Evolutionary conservation across 768 basidiomycete species (phyloP), one percentile per base, ranked within the genome.

Genomic region (Pilatotrama ljubarskyi): DNA sequence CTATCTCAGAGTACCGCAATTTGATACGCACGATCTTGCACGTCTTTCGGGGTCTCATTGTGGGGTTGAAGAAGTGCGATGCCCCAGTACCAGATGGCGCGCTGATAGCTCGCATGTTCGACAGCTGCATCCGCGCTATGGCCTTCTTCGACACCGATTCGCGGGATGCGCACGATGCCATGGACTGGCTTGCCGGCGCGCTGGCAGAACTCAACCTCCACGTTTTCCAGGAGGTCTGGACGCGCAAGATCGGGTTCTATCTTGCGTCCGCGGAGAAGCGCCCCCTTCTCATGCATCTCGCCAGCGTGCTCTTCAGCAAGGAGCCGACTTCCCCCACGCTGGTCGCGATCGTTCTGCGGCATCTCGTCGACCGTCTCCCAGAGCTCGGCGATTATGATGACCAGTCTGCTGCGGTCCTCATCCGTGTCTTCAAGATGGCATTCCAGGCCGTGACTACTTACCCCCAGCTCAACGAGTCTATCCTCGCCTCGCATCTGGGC

Each of bases 181-280:
- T 94, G 68, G 96, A 99, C 58, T 87, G 88, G 81, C 77, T 90
- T 51, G 84, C 84, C 5, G 82, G 84, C 73, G 85, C 90, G 41
- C 81, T 95, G 43, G 73, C 85, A 37, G 91, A 95, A 71, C 83
- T 95, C 66, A 91, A 97, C 68, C 79, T 91, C 8, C 92, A 96
- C 68, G 90, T 95, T 61, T 95, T 97, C 72, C 91, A 96, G 72
- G 94, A 97, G 75, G 91, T 98, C 32, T 96, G 95, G 94, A 93
- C 91, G 36, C 87, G 86, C 70, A 90, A 93, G 71, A 90, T 98
- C 76, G 88, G 86, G 25, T 89, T 95, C 71, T 97, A 95, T 77
- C 90, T 97, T 71, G 82, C 89, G 65, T 84, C 83, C 63, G 84
- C 88, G 0, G 82, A 87, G 64, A 87, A 88, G 65, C 88, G 93